Evolutionary conservation across 257 asterid species (phyloP), one percentile per base, ranked within the genome.

Genomic region (Ilex asprella): DNA sequence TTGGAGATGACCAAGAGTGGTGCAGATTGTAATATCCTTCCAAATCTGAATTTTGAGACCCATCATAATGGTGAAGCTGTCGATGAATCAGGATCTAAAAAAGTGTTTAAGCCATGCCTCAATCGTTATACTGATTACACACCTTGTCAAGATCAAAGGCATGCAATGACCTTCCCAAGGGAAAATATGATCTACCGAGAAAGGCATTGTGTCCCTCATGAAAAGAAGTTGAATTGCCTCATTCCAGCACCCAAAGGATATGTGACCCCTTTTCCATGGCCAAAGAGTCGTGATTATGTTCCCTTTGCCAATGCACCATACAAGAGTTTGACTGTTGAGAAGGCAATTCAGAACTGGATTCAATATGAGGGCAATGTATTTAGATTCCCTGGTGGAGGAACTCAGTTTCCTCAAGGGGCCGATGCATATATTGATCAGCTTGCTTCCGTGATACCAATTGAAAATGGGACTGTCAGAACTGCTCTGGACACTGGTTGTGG

Each of bases 391-490:
- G 88, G 88, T 64, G 88, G 88, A 51, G 83, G 88, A 62, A 82
- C 88, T 16, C 86, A 82, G 11, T 82, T 82, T 60, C 88, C 88
- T 59, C 85, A 82, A 71, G 88, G 88, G 47, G 88, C 88, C 50
- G 85, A 79, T 75, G 79, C 75, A 39, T 82, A 82, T 68, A 82
- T 82, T 30, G 88, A 82, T 53, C 88, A 82, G 76, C 83, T 82
- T 65, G 88, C 88, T 47, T 82, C 86, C 5, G 82, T 82, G 58
- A 63, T 82, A 56, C 88, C 88, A 2, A 79, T 82, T 60, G 71
- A 56, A 14, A 75, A 82, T 64, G 88, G 88, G 66, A 82, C 86
- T 60, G 88, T 82, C 65, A 66, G 88, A 68, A 82, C 88, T 2
- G 84, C 84, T 5, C 67, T 81, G 71, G 86, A 81, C 68, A 81